phyloP scores from a whole-genome alignment of 805 yeast species.

The Hanseniaspora vineae region DNA sequence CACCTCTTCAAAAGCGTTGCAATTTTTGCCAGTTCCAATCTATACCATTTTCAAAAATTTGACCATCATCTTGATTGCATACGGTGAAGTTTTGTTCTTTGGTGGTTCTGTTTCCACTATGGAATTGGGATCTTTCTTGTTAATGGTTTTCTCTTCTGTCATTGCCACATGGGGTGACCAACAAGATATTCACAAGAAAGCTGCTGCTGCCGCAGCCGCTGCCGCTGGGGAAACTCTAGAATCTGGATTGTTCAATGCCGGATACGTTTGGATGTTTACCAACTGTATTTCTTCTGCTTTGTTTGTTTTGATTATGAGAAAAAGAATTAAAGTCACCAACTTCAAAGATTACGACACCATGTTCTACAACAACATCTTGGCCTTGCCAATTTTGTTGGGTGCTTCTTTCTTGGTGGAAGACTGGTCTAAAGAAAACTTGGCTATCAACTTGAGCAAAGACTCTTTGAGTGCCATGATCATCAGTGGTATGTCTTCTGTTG shows the following conservation, averaged over 20 bases:
- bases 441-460: slow-evolving; percentile 58
- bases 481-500: slow-evolving; percentile 90
- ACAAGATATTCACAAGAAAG: slow-evolving; percentile 20
- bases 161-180: slow-evolving; percentile 87
- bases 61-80: slow-evolving; percentile 92
- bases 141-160: slow-evolving; percentile 93
- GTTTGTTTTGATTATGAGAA: slow-evolving; percentile 90
- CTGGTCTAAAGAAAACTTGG: slow-evolving; percentile 77
- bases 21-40: slow-evolving; percentile 83
- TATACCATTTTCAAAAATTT: slow-evolving; percentile 96
- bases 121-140: slow-evolving; percentile 77
- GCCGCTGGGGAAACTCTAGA: neutral
- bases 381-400: slow-evolving; percentile 75
- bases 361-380: slow-evolving; percentile 92
- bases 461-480: slow-evolving; percentile 72
- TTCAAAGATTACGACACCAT: slow-evolving; percentile 96
- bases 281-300: slow-evolving; percentile 93
- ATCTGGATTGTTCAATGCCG: slow-evolving; percentile 37
- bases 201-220: slow-evolving; percentile 16
- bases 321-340: slow-evolving; percentile 92
- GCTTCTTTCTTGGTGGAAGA: slow-evolving; percentile 76
- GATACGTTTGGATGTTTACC: slow-evolving; percentile 93
- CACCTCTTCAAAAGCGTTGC: slow-evolving; percentile 91
- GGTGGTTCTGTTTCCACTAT: slow-evolving; percentile 83
- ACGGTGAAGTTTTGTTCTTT: slow-evolving; percentile 96